A percentile compares a stretch with the other conserved stretches of the same genome.
These are phyloP conservation scores for Athelia sp. DNA, from an alignment of 1,284 basidiomycete species.

Conservation along the genomic window DNA sequence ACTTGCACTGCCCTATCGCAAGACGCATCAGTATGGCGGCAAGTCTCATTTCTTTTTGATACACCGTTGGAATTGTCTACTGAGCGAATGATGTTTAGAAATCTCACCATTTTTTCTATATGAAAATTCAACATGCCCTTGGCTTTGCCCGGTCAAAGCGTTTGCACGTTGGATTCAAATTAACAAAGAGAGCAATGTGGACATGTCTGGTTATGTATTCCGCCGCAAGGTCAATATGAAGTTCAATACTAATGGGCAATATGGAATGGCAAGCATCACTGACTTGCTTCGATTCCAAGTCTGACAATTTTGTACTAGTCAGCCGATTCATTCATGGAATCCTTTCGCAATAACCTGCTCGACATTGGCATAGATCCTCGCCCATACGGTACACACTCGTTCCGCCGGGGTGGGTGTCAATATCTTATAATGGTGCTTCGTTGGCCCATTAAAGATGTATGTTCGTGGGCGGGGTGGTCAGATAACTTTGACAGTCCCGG, in stretches of 20 bases:
- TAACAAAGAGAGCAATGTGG: background rate
- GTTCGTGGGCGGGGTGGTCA: constrained; percentile 34
- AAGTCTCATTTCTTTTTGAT: constrained; percentile 1
- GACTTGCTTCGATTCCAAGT: background rate
- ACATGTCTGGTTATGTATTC: constrained; percentile 16
- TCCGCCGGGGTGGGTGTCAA: constrained; percentile 24
- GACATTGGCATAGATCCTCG: constrained; percentile 23
- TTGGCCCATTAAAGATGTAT: constrained; percentile 22
- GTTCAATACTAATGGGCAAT: constrained; percentile 12
- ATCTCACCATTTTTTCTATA: constrained; percentile 18
- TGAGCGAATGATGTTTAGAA: constrained; percentile 7
- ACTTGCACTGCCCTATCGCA: constrained; percentile 22
- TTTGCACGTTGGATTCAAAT: constrained; percentile 5
- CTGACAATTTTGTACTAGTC: constrained; percentile 10
- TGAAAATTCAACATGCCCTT: constrained; percentile 8
- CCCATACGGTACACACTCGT: constrained; percentile 28
- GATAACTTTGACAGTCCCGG: constrained; percentile 17
- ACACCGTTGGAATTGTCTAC: background rate
- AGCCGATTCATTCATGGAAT: constrained; percentile 24
- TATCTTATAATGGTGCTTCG: constrained; percentile 10
- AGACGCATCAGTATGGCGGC: constrained; percentile 22
- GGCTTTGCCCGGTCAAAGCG: constrained; percentile 19
- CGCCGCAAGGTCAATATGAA: constrained; percentile 14
- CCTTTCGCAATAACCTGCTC: constrained; percentile 26
- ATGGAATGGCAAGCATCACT: constrained; percentile 11